Evolutionary conservation across 768 basidiomycete genomes (phyloP).

Genomic region (Macrolepiota albuminosa): DNA sequence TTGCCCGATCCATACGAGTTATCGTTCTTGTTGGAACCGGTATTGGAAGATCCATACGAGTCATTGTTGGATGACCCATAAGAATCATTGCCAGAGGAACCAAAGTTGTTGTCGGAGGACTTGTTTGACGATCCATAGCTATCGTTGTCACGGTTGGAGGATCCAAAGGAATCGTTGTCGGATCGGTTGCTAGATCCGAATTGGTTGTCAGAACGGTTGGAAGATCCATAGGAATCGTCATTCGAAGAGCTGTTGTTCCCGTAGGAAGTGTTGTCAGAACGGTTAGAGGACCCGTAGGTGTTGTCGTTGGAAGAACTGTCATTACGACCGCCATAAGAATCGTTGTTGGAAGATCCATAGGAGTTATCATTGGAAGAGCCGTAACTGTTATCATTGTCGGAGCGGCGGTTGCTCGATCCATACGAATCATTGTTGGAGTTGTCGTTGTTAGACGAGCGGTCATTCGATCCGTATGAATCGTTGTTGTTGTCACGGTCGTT

Average conservation of each 20-base stretch:
- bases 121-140: constrained; percentile 24
- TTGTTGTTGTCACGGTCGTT: constrained; percentile 15
- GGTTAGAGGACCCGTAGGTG: constrained; percentile 18
- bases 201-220: constrained; percentile 13
- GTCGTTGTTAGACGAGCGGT: constrained; percentile 14
- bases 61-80: constrained; percentile 14
- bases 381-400: constrained; percentile 10
- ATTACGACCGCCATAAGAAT: constrained; percentile 6
- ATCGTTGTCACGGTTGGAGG: constrained; percentile 14
- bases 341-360: constrained; percentile 18
- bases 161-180: constrained; percentile 19
- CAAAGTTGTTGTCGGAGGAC: constrained; percentile 14
- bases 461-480: constrained; percentile 18
- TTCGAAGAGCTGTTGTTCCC: constrained; percentile 7
- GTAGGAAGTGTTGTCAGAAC: constrained; percentile 17
- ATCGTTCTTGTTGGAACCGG: constrained; percentile 17
- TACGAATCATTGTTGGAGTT: constrained; percentile 20
- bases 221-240: constrained; percentile 5
- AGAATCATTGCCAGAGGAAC: constrained; percentile 20
- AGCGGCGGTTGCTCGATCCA: constrained; percentile 14
- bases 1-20: constrained; percentile 12
- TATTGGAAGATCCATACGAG: not conserved
- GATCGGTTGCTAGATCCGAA: constrained; percentile 3
- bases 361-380: constrained; percentile 6
- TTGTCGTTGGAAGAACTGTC: constrained; percentile 18